Conservation (phyloP, 331 rosid species). For the Spiraea crenata region DNA sequence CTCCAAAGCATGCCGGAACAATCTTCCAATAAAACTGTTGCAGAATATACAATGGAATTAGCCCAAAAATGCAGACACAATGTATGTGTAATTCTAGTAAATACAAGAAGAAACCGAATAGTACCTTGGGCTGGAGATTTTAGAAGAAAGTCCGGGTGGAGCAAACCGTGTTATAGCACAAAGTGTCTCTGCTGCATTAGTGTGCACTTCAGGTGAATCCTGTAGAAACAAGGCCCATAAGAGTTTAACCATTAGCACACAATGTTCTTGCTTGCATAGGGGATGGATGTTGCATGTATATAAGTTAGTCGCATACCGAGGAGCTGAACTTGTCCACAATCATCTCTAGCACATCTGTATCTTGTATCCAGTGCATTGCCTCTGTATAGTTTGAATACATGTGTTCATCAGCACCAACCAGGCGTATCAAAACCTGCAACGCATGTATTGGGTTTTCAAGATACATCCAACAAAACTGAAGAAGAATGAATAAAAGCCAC, state of each 20-base stretch:
- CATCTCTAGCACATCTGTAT: constrained; percentile 87
- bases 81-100: constrained; percentile 8
- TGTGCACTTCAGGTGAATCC: constrained; percentile 97
- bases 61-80: constrained; percentile 12
- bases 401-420: constrained; percentile 97
- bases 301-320: constrained; percentile 64
- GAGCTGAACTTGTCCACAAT: constrained; percentile 93
- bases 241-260: neutral
- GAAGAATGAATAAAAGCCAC: constrained; percentile 6
- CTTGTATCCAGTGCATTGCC: constrained; percentile 94
- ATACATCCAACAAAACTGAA: constrained; percentile 9
- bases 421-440: constrained; percentile 83
- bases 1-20: constrained; percentile 89
- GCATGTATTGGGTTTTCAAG: constrained; percentile 9
- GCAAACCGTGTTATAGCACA: constrained; percentile 96
- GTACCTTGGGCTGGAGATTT: constrained; percentile 89
- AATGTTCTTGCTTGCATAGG: neutral
- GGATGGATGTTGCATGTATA: neutral
- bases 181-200: constrained; percentile 94
- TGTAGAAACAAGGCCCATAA: constrained; percentile 36
- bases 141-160: constrained; percentile 86
- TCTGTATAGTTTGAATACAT: constrained; percentile 76
- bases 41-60: constrained; percentile 1
- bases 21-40: constrained; percentile 89
- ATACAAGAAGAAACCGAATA: constrained; percentile 1